Percentiles rank a stretch among this genome's conserved stretches.
Evolutionary conservation across 257 asterid species (phyloP).

Genomic region (Capsicum pubescens): DNA sequence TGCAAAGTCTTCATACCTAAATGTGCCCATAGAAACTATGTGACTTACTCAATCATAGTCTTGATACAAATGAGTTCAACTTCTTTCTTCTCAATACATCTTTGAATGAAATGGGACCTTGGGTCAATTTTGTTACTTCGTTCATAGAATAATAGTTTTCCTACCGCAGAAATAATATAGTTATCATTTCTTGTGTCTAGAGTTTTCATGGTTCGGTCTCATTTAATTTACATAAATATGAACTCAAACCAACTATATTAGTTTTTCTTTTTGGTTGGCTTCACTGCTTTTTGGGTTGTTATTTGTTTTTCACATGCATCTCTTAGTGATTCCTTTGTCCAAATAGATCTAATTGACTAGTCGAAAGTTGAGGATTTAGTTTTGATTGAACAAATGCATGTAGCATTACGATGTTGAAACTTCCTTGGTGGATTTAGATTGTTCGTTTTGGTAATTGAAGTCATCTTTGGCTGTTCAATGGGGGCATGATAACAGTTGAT

Average conservation of each 20-base stretch:
- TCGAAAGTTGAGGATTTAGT: neutral
- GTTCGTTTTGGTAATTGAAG: neutral
- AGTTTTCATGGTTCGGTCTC: neutral
- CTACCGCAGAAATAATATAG: neutral
- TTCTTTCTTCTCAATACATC: neutral
- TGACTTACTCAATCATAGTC: neutral
- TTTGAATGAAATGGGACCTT: neutral
- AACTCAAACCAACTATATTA: neutral
- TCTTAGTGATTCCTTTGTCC: neutral
- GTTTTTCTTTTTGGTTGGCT: neutral
- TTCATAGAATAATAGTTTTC: neutral
- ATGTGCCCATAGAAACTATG: neutral
- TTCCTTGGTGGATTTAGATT: neutral
- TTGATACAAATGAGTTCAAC: neutral
- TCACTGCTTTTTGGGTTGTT: neutral
- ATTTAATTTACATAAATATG: neutral
- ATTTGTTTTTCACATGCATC: neutral
- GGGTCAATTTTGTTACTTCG: neutral
- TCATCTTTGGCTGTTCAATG: neutral
- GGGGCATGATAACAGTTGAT: neutral
- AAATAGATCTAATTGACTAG: slow-evolving; percentile 13
- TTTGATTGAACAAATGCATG: neutral
- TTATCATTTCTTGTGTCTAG: neutral
- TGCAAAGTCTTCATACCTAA: neutral
- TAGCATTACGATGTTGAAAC: neutral